Conservation (phyloP, 2,329 filamentous ascomycete species). For the Cryphonectria radicalis region DNA sequence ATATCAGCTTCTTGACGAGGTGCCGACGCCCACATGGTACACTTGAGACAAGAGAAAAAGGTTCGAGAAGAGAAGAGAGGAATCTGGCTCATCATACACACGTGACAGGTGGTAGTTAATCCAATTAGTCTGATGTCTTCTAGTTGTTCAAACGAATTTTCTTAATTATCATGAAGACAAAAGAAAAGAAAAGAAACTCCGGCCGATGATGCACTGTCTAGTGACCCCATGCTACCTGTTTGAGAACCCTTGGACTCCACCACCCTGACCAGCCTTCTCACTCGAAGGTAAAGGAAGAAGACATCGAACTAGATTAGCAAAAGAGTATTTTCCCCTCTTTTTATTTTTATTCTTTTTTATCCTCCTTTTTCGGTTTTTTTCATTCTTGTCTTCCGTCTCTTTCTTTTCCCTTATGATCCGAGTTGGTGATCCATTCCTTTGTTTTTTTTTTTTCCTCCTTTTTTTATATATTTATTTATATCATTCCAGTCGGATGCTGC, state of each 20-base stretch:
- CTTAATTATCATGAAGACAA: neutral
- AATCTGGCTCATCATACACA: neutral
- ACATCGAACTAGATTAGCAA: neutral
- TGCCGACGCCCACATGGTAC: slow-evolving; percentile 65
- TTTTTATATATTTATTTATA: neutral
- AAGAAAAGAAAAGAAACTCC: neutral
- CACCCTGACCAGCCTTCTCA: neutral
- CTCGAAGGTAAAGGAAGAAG: neutral
- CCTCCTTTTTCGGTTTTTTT: neutral
- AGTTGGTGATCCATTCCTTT: neutral
- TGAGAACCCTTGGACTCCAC: neutral
- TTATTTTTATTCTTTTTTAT: neutral
- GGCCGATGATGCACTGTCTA: neutral
- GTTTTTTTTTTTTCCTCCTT: no score
- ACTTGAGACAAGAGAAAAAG: slow-evolving; percentile 43
- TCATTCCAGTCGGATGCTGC: slow-evolving; percentile 7
- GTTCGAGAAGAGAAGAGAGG: no score
- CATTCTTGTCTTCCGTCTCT: neutral
- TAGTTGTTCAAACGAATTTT: neutral
- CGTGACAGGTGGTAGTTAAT: neutral
- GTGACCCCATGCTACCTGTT: neutral
- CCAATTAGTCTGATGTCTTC: neutral
- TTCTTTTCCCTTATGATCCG: neutral
- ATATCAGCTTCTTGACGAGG: slow-evolving; percentile 59
- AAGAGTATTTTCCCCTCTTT: neutral